These are phyloP conservation scores for Penicillium robsamsonii DNA, from an alignment of 495 filamentous ascomycete species.

Conservation along the genomic window DNA sequence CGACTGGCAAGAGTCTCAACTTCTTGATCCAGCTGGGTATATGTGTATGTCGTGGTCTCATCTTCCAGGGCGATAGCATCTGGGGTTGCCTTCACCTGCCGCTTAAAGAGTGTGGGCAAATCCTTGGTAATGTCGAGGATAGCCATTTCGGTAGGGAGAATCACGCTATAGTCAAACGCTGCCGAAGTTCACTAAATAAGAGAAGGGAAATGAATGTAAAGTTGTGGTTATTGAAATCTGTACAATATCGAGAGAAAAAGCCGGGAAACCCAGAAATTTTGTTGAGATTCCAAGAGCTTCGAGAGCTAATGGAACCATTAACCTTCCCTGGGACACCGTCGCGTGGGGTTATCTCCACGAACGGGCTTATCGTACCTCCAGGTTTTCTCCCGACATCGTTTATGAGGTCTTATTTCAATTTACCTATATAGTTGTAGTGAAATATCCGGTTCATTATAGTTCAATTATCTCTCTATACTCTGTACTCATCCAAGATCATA, in stretches of 20 bases:
- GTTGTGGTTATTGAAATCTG: slow-evolving; percentile 2
- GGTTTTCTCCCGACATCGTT: not conserved
- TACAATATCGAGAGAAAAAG: not conserved
- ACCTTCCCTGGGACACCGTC: not conserved
- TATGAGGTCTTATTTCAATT: not conserved
- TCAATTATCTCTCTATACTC: too few relatives aligned
- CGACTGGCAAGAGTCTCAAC: slow-evolving; percentile 52
- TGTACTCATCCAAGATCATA: too few relatives aligned
- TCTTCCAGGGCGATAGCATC: slow-evolving; percentile 62
- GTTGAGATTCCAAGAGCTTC: slow-evolving; percentile 7
- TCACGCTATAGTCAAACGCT: not conserved
- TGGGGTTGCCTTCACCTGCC: slow-evolving; percentile 58
- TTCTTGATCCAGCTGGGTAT: slow-evolving; percentile 57
- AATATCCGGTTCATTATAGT: too few relatives aligned
- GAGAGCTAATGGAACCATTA: not conserved
- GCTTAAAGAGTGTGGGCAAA: slow-evolving; percentile 56
- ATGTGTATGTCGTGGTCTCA: slow-evolving; percentile 53
- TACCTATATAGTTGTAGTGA: too few relatives aligned
- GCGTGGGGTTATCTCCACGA: slow-evolving; percentile 4
- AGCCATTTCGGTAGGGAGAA: slow-evolving; percentile 35
- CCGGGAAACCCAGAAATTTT: not conserved
- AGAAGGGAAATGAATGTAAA: not conserved
- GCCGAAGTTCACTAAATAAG: not conserved
- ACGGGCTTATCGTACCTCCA: not conserved
- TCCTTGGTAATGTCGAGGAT: slow-evolving; percentile 62